Conservation (phyloP, 257 asterid genomes). For the Phtheirospermum japonicum region DNA sequence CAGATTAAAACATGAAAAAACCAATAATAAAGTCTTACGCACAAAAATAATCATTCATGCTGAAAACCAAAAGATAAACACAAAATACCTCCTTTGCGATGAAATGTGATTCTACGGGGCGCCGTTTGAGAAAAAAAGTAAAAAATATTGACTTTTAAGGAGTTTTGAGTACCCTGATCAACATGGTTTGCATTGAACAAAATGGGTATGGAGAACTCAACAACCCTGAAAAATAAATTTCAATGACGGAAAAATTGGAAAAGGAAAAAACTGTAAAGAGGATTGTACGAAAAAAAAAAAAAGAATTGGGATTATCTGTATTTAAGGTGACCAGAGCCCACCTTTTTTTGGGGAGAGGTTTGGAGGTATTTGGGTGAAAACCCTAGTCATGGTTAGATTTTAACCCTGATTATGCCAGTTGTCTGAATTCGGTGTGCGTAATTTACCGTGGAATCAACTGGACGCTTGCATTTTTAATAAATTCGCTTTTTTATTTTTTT, state of each 20-base stretch:
- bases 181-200: constrained; percentile 8
- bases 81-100: constrained; percentile 22
- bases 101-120: constrained; percentile 17
- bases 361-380: constrained; percentile 28
- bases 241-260: not conserved
- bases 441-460: constrained; percentile 19
- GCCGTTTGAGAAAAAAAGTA: constrained; percentile 23
- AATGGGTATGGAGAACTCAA: constrained; percentile 20
- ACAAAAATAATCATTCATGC: constrained; percentile 19
- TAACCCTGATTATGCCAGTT: constrained; percentile 28
- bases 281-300: constrained; percentile 12
- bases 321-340: constrained; percentile 30
- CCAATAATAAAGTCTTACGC: constrained; percentile 1
- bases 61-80: not conserved
- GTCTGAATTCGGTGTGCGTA: constrained; percentile 20
- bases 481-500: not conserved
- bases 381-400: constrained; percentile 38
- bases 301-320: constrained; percentile 21
- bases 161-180: constrained; percentile 27
- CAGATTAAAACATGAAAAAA: constrained; percentile 24
- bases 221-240: not conserved
- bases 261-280: too few relatives aligned
- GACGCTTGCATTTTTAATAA: constrained; percentile 12
- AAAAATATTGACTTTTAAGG: not conserved
- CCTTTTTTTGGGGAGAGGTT: constrained; percentile 26